These are phyloP conservation scores for Pyronema domesticum DNA, from an alignment of 495 filamentous ascomycete genomes.

Conservation along the genomic window DNA sequence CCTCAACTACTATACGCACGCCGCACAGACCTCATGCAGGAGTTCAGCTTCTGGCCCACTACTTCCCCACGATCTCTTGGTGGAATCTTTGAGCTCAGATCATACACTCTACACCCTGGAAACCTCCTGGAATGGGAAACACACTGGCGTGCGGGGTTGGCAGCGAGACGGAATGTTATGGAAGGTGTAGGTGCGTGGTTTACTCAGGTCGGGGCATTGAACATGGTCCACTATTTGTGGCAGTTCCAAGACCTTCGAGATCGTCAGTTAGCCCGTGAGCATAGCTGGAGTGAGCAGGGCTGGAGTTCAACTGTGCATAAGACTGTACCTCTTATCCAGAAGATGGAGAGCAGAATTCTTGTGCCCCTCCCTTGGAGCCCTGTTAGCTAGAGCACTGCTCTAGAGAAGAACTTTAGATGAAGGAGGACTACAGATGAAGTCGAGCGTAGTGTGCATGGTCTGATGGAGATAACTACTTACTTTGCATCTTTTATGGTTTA, in stretches of 20 bases:
- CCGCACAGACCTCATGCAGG: constrained; percentile 87
- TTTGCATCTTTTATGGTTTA: no score
- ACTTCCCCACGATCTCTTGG: constrained; percentile 76
- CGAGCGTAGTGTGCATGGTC: no score
- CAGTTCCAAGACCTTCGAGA: constrained; percentile 95
- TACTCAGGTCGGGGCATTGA: constrained; percentile 91
- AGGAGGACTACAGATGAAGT: no score
- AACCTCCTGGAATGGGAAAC: constrained; percentile 97
- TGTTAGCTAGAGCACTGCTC: constrained; percentile 31
- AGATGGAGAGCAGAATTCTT: constrained; percentile 83
- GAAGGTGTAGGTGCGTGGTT: constrained; percentile 98
- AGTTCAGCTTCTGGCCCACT: constrained; percentile 98
- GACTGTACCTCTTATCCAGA: constrained; percentile 91
- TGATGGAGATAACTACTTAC: no score
- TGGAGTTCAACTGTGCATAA: constrained; percentile 98
- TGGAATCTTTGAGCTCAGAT: constrained; percentile 88
- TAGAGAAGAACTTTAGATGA: no score
- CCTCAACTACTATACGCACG: constrained; percentile 65
- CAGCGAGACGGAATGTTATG: constrained; percentile 87
- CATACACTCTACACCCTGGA: constrained; percentile 88
- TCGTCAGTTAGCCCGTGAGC: constrained; percentile 72
- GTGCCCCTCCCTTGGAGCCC: constrained; percentile 94
- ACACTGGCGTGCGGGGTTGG: constrained; percentile 86
- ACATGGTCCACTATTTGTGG: constrained; percentile 96
- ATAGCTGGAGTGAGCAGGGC: constrained; percentile 87